A percentile compares a stretch with the other conserved stretches of the same genome.
phyloP scores from a whole-genome alignment of 805 yeast species.

The Kodamaea restingae region DNA sequence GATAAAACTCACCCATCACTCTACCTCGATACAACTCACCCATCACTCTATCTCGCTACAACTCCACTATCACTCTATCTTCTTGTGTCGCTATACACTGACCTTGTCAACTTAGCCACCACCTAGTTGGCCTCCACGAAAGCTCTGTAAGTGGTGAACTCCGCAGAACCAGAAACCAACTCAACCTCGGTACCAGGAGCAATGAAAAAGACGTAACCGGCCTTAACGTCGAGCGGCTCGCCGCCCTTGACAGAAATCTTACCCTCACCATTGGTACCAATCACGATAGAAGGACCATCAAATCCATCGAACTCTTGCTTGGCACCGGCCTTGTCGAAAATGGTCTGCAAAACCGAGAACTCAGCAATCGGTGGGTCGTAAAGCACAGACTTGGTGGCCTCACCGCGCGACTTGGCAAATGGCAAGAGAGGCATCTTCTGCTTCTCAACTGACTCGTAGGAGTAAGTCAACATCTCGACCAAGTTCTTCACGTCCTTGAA shows the following conservation, averaged over 20 bases:
- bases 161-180: slow-evolving; percentile 45
- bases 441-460: slow-evolving; percentile 83
- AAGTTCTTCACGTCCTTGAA: slow-evolving; percentile 91
- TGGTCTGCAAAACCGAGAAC: slow-evolving; percentile 86
- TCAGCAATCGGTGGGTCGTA: slow-evolving; percentile 97
- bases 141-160: slow-evolving; percentile 84
- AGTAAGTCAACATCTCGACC: slow-evolving; percentile 86
- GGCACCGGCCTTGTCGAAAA: slow-evolving; percentile 49
- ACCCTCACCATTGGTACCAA: slow-evolving; percentile 82
- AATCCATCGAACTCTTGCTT: slow-evolving; percentile 56
- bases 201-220: slow-evolving; percentile 82
- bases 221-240: slow-evolving; percentile 40
- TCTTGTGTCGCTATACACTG: too few species aligned
- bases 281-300: slow-evolving; percentile 83
- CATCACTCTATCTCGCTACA: too few species aligned
- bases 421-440: slow-evolving; percentile 78
- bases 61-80: too few species aligned
- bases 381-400: slow-evolving; percentile 54
- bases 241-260: slow-evolving; percentile 42
- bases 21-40: too few species aligned
- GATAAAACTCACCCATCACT: too few species aligned
- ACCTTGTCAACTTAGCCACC: too few species aligned
- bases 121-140: slow-evolving; percentile 64
- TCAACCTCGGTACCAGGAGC: slow-evolving; percentile 72
- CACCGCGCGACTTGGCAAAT: slow-evolving; percentile 61